Evolutionary conservation across 2,329 filamentous ascomycete species (phyloP).

Genomic region (Camptophora hylomeconis): DNA sequence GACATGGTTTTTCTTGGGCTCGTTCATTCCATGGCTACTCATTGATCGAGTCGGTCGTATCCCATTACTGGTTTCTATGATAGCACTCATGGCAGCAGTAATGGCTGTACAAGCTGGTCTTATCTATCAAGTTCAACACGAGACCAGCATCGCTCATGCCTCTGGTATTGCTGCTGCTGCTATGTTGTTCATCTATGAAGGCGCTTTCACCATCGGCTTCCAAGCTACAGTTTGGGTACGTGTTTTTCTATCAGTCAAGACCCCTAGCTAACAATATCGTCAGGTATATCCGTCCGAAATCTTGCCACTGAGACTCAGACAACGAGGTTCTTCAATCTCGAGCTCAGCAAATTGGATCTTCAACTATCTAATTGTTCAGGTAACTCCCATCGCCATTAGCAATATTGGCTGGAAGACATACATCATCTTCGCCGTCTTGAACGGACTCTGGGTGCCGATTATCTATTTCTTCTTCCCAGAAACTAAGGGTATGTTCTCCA

Average conservation of each 20-base stretch:
- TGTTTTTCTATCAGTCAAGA: no score
- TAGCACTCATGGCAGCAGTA: conserved; percentile 27
- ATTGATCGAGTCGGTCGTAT: conserved; percentile 34
- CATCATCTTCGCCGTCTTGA: conserved; percentile 32
- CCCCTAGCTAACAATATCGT: no score
- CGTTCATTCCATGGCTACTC: conserved; percentile 34
- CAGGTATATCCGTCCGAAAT: conserved; percentile 22
- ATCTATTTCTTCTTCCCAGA: conserved; percentile 25
- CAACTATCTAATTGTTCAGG: conserved; percentile 25
- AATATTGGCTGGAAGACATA: conserved; percentile 36
- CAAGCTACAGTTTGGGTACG: conserved; percentile 24
- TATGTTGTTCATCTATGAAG: conserved; percentile 31
- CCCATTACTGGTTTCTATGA: conserved; percentile 27
- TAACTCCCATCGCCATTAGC: conserved; percentile 26
- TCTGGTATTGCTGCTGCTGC: conserved; percentile 28
- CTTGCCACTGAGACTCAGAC: conserved; percentile 21
- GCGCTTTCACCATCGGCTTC: conserved; percentile 28
- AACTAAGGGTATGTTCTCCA: conserved; percentile 7
- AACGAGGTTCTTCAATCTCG: conserved; percentile 21
- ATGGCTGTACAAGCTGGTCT: conserved; percentile 30
- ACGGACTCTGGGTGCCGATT: conserved; percentile 23
- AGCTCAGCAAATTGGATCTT: conserved; percentile 25
- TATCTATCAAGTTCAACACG: conserved; percentile 28
- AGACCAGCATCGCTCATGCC: conserved; percentile 20
- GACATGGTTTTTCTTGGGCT: conserved; percentile 32